Evolutionary conservation across 768 basidiomycete genomes (phyloP), one percentile per base, ranked within the genome.

Genomic region (Tylopilus balloui): DNA sequence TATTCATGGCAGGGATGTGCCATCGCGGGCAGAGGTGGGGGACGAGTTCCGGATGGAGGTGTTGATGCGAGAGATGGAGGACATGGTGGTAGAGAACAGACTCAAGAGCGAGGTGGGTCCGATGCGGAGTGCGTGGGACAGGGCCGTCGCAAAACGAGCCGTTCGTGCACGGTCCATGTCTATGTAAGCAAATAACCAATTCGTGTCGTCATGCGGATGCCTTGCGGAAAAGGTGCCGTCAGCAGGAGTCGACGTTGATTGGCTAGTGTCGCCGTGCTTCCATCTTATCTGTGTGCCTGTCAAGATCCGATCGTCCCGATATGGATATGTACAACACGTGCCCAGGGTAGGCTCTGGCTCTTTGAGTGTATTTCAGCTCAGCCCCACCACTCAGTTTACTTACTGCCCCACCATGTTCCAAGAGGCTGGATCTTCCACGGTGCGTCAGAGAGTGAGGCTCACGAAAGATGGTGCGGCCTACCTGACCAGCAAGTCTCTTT

Each of bases 1-100:
- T 10, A 65, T 81, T n/a, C 69, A 75, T 8, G 45, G 27, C 45
- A 50, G 21, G 34, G 8, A 8, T 25, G n/a, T n/a, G n/a, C 24
- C 24, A 8, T 25, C 13, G 14, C 21, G 39, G 6, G 10, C 31
- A 48, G 41, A 14, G 31, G 21, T 54, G 65, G 32, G 52, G 28
- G 57, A 67, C 12, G 66, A 65, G 35, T 65, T 69, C 11, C 61
- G 73, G 11, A 67, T 81, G 44, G 69, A 67, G 11, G 39, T 64
- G 41, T 64, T 88, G 41, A 62, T 73, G 40, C 51, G 63, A 14
- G 84, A 85, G 65, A 83, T 89, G 74, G 78, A 83, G 63, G 72
- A 79, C 34, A 72, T 87, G 58, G 67, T 86, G 40, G 73, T 88
- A 3, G 87, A 88, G 67, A 70, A 71, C 27, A 78, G 76, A 56